These are phyloP conservation scores for Gastrodia elata DNA, from an alignment of 106 monocot genomes.

Conservation along the genomic window DNA sequence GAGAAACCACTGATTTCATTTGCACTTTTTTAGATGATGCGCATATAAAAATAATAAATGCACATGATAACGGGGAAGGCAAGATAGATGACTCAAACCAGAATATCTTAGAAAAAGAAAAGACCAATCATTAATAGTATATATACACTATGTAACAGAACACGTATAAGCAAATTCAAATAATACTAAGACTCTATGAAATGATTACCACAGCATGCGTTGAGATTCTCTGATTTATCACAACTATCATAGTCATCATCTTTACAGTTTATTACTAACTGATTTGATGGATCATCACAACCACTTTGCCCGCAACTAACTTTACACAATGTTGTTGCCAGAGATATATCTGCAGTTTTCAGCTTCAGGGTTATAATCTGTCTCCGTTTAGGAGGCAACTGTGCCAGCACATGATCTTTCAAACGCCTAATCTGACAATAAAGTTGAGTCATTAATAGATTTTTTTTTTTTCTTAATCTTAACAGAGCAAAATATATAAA, in stretches of 20 bases:
- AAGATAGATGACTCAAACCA: not conserved
- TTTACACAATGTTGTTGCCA: constrained; percentile 28
- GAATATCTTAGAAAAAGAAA: not conserved
- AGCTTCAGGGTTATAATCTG: constrained; percentile 74
- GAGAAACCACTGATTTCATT: not conserved
- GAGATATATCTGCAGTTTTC: constrained; percentile 53
- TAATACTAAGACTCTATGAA: not conserved
- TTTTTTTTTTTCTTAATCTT: not conserved
- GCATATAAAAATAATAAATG: not conserved
- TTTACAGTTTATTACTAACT: constrained; percentile 10
- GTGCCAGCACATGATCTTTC: constrained; percentile 80
- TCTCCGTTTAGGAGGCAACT: constrained; percentile 90
- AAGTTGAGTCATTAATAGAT: not conserved
- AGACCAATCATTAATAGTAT: not conserved
- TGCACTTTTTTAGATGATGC: not conserved
- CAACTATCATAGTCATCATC: constrained; percentile 9
- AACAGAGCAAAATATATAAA: not conserved
- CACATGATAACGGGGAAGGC: not conserved
- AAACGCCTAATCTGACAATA: constrained; percentile 67
- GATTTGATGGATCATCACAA: constrained; percentile 7
- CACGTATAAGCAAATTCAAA: not conserved
- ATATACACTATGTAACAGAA: not conserved
- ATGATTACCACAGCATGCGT: constrained; percentile 14
- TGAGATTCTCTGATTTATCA: constrained; percentile 9
- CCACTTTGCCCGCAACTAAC: not conserved